A percentile compares a stretch with the other conserved stretches of the same genome.
These are phyloP conservation scores for Aristolochia californica DNA, from an alignment of 164 flowering plant species.

Conservation along the genomic window DNA sequence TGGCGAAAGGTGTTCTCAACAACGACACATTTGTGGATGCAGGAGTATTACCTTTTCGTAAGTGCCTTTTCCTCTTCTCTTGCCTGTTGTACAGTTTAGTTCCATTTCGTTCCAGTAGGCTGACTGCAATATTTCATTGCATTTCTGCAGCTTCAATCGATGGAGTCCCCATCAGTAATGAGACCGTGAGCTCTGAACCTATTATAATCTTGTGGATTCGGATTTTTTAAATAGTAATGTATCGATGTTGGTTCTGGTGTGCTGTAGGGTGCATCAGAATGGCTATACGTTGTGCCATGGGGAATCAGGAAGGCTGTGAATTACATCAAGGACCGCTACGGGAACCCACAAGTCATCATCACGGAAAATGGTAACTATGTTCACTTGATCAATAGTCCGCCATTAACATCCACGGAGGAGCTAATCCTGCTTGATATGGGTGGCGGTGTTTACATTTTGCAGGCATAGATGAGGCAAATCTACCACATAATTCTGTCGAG, in stretches of 20 bases:
- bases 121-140: background rate
- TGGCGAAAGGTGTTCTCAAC: background rate
- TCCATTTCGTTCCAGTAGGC: too few relatives aligned
- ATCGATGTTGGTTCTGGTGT: background rate
- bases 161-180: constrained; percentile 52
- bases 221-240: too few relatives aligned
- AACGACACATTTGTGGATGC: constrained; percentile 8
- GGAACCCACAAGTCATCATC: constrained; percentile 49
- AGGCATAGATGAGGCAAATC: constrained; percentile 88
- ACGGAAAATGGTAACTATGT: constrained; percentile 69
- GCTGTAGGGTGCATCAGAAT: constrained; percentile 67
- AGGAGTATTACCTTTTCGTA: constrained; percentile 3
- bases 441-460: background rate
- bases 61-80: background rate
- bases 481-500: constrained; percentile 28
- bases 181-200: constrained; percentile 33
- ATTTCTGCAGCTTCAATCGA: constrained; percentile 45
- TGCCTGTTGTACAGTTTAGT: background rate
- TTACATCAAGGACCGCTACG: constrained; percentile 46
- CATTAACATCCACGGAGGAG: too few relatives aligned
- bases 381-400: background rate
- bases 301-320: constrained; percentile 62
- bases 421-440: too few relatives aligned
- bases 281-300: constrained; percentile 94
- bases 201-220: background rate